Percentiles rank a stretch among this genome's conserved stretches.
Evolutionary conservation across 352 stramenopile species (phyloP).

Genomic region (Nothophytophthora sp.): DNA sequence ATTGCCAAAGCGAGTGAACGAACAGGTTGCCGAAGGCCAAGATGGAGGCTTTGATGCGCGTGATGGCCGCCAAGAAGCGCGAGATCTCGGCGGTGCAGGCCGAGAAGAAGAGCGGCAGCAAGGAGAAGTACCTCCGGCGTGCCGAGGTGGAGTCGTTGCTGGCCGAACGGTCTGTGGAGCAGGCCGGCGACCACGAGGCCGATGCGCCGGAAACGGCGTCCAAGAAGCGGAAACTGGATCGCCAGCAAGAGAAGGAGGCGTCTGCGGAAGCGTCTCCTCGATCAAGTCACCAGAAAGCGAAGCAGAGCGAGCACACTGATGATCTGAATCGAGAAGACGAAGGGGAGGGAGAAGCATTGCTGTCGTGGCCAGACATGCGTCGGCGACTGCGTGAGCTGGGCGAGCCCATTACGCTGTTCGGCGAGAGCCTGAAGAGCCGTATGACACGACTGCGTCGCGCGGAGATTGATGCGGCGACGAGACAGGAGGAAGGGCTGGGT

Average conservation of each 20-base stretch:
- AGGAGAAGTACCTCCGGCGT: slow-evolving; percentile 82
- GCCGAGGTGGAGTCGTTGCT: slow-evolving; percentile 72
- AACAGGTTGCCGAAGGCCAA: too few relatives aligned
- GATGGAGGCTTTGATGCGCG: slow-evolving; percentile 74
- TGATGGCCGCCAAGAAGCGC: slow-evolving; percentile 85
- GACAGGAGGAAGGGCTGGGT: slow-evolving; percentile 70
- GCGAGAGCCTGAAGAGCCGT: slow-evolving; percentile 64
- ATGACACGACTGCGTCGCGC: slow-evolving; percentile 63
- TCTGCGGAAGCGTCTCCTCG: too few relatives aligned
- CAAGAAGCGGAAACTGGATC: slow-evolving; percentile 55
- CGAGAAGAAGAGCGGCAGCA: slow-evolving; percentile 45
- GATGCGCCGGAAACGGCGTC: slow-evolving; percentile 13
- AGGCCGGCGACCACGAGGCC: slow-evolving; percentile 9
- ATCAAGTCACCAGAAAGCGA: too few relatives aligned
- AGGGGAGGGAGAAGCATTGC: slow-evolving; percentile 24
- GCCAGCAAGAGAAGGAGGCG: background rate
- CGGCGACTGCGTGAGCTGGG: slow-evolving; percentile 77
- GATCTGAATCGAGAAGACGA: slow-evolving; percentile 2
- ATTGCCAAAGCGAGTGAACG: too few relatives aligned
- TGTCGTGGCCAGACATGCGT: slow-evolving; percentile 81
- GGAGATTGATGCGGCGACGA: slow-evolving; percentile 67
- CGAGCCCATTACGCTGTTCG: slow-evolving; percentile 89
- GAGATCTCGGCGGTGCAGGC: slow-evolving; percentile 54
- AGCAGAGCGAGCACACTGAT: background rate
- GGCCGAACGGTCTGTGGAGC: too few relatives aligned